Conservation (phyloP, 192 early-diverging fungal species). For the Umbelopsis sp. region DNA sequence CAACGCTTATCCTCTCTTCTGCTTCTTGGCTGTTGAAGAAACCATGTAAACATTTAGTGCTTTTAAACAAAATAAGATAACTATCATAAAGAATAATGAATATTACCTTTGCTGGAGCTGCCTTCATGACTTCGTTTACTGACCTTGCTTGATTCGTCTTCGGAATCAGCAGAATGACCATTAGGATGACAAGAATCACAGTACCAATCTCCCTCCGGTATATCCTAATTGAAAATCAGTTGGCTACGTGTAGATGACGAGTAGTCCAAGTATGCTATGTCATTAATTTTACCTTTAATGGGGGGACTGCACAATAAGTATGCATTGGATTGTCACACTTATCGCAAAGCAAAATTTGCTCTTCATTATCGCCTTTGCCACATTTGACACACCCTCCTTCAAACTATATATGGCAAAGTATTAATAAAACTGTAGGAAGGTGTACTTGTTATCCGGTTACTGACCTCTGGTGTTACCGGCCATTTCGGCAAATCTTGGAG, state of each 20-base stretch:
- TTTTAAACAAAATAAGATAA: background rate
- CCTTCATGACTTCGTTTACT: background rate
- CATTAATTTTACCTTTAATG: constrained; percentile 33
- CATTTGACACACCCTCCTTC: constrained; percentile 52
- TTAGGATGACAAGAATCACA: constrained; percentile 43
- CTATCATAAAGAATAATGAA: background rate
- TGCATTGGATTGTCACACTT: constrained; percentile 51
- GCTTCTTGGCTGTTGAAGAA: background rate
- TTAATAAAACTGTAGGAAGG: background rate
- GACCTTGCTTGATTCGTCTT: background rate
- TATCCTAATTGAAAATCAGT: constrained; percentile 19
- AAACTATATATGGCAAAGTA: constrained; percentile 15
- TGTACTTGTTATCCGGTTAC: background rate
- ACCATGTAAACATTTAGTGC: background rate
- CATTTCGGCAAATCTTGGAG: constrained; percentile 50
- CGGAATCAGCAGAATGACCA: constrained; percentile 13
- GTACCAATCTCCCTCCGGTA: constrained; percentile 60
- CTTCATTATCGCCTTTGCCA: constrained; percentile 47
- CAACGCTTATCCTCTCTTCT: constrained; percentile 4
- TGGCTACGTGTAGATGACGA: background rate
- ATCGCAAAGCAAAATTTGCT: constrained; percentile 48
- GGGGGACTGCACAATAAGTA: constrained; percentile 45
- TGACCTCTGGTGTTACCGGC: constrained; percentile 39
- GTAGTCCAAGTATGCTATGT: background rate
- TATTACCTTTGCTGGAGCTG: background rate